These are phyloP conservation scores for Agrocybe pediades DNA, from an alignment of 768 basidiomycete species.

Conservation along the genomic window DNA sequence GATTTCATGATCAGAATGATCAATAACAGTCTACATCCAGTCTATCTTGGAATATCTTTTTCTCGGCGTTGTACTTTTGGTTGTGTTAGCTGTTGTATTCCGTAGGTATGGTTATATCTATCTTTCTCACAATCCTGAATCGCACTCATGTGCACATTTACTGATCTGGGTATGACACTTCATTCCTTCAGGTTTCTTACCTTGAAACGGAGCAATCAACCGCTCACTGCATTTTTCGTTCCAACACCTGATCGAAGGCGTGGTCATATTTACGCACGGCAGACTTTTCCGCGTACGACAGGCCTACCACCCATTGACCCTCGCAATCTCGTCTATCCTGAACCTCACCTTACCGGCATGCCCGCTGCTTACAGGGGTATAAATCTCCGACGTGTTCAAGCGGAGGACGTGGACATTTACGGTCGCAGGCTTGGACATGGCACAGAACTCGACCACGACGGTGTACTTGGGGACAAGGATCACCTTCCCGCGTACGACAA, in stretches of 20 bases:
- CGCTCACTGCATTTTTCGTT: conserved; percentile 7
- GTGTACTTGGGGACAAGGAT: conserved; percentile 42
- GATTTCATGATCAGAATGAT: conserved; percentile 1
- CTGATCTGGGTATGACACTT: not conserved
- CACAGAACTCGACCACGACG: conserved; percentile 27
- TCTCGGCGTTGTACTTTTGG: conserved; percentile 23
- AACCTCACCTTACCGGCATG: conserved; percentile 7
- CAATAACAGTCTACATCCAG: conserved; percentile 11
- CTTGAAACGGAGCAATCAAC: conserved; percentile 8
- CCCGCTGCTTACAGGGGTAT: conserved; percentile 13
- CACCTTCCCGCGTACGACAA: conserved; percentile 48
- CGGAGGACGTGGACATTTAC: conserved; percentile 37
- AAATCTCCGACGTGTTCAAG: conserved; percentile 23
- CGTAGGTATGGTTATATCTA: conserved; percentile 18
- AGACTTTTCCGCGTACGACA: conserved; percentile 11
- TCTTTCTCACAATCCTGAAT: conserved; percentile 10
- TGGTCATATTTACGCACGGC: not conserved
- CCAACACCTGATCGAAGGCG: not conserved
- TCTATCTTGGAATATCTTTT: conserved; percentile 32
- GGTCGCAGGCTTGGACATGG: conserved; percentile 33
- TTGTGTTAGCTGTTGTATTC: conserved; percentile 22
- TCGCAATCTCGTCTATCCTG: conserved; percentile 7
- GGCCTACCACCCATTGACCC: conserved; percentile 6
- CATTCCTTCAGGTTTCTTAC: conserved; percentile 4
- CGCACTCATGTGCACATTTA: not conserved